Conservation (phyloP, 768 basidiomycete species). For the Amylocystis lapponica region DNA sequence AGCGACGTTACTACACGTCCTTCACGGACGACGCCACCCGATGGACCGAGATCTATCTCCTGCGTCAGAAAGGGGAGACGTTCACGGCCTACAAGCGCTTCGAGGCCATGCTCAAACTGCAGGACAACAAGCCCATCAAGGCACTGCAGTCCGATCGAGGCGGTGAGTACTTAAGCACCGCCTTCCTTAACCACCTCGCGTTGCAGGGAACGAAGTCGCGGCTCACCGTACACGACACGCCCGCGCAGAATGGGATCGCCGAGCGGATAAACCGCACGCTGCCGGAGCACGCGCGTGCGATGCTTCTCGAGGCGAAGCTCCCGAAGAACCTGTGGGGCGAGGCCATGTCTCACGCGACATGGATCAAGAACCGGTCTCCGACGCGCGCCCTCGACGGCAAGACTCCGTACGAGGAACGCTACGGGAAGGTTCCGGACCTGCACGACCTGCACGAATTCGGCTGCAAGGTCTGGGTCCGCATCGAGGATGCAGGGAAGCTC, state of each 20-base stretch:
- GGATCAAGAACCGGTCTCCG: constrained; percentile 30
- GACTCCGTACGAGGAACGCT: constrained; percentile 16
- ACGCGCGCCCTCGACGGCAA: constrained; percentile 19
- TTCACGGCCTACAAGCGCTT: constrained; percentile 26
- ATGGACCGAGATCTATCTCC: constrained; percentile 22
- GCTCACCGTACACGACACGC: constrained; percentile 34
- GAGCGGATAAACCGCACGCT: constrained; percentile 35
- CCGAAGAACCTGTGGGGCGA: constrained; percentile 36
- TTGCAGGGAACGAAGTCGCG: constrained; percentile 31
- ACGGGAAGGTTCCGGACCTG: constrained; percentile 1
- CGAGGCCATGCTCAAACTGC: constrained; percentile 30
- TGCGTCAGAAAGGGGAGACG: constrained; percentile 29
- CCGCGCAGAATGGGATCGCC: constrained; percentile 37
- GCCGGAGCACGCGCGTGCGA: constrained; percentile 26
- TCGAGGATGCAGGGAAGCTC: constrained; percentile 7
- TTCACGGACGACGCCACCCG: constrained; percentile 27
- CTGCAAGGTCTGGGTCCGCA: constrained; percentile 5
- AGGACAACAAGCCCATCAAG: constrained; percentile 24
- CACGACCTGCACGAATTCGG: constrained; percentile 3
- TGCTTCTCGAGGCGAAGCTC: constrained; percentile 30
- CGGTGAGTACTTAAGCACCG: constrained; percentile 36
- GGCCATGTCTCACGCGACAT: constrained; percentile 28
- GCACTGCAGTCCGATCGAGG: constrained; percentile 36
- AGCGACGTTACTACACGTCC: constrained; percentile 15
- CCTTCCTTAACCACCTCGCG: constrained; percentile 27